Evolutionary conservation across 208 protist species (phyloP), one percentile per base, ranked within the genome.

Genomic region (Crithidia acanthocephali): DNA sequence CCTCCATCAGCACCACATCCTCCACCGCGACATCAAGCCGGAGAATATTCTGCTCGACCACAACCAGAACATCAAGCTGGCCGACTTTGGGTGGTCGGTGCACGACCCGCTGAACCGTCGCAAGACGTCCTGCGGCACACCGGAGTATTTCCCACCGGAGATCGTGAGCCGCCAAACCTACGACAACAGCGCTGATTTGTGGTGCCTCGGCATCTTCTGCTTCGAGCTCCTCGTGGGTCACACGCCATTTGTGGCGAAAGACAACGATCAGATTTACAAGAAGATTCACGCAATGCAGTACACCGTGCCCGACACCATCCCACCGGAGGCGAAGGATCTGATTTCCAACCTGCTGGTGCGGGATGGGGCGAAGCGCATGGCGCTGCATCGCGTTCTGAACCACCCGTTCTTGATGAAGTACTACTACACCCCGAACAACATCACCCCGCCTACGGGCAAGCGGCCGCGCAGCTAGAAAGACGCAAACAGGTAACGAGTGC

Each of bases 141-240:
- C 99, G 2, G 98, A 99, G 90, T 99, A 99, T 84, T 95, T 99
- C 28, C 98, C 99, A 11, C 99, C 99, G 0, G 99, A 99, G 83
- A 99, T 99, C 80, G 84, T 99, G n/a, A 88, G 97, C 50, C 84
- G 90, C 32, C 86, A 95, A 65, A 51, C 69, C 10, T 95, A 99
- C 82, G 92, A 97, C 81, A 80, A 60, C 65, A 92, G 79, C 52
- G 94, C 97, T 0, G 98, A 99, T 66, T 61, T 98, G 20, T 99
- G 98, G 98, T 96, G 88, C 53, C 89, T 99, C 0, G 98, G 98
- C 59, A 97, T 99, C 35, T 94, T 99, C 45, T 95, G 92, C 77
- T 99, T 98, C 75, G 98, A 99, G 80, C 93, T 99, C 37, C 87
- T 99, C 13, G 85, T 97, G 25, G 98, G 98, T 10, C 75, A 87